Evolutionary conservation across 2,329 filamentous ascomycete species (phyloP), one percentile per base, ranked within the genome.

Genomic region (Trichophyton verrucosum): DNA sequence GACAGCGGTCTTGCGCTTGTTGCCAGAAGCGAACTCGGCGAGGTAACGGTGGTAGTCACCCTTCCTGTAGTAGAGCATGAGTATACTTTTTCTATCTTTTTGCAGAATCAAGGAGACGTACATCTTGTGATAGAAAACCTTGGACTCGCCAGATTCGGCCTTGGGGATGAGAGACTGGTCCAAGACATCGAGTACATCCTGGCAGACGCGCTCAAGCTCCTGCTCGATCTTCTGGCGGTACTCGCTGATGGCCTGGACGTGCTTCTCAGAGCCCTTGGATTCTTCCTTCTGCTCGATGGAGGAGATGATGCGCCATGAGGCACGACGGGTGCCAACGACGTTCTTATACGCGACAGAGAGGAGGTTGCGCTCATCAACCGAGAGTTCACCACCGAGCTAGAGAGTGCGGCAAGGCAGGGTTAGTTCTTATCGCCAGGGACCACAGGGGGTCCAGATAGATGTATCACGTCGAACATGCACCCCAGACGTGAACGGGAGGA

Each of bases 81-180:
- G 61, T 47, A 64, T 61, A 36, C 47, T 30, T 30, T 57, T 42
- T 63, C 56, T 38, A 65, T 59, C 15, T 9, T 5, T 5, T 36
- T 1, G 4, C 11, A 15, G 6, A 27, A 11, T 13, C 13, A 27
- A n/a, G 27, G 13, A 36, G 66, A 82, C 89, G 71, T 81, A 96
- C 92, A 97, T 97, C 86, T 97, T 97, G 87, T 96, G 91, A 83
- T 97, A 97, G 80, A 97, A 97, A 76, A 97, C 92, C 86, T 96
- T 97, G 77, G 91, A 96, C 84, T 97, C 92, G 81, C 92, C 92
- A 68, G 89, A 88, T 79, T 94, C 88, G 74, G 92, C 92, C 79
- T 94, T 92, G 78, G 91, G 91, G 75, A 97, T 97, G 73, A 97
- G 83, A 75, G 86, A 86, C 73, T 96, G 82, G 76, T 96, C 91